Evolutionary conservation across 2,329 filamentous ascomycete species (phyloP), one percentile per base, ranked within the genome.

Genomic region (Alternaria brassicicola): DNA sequence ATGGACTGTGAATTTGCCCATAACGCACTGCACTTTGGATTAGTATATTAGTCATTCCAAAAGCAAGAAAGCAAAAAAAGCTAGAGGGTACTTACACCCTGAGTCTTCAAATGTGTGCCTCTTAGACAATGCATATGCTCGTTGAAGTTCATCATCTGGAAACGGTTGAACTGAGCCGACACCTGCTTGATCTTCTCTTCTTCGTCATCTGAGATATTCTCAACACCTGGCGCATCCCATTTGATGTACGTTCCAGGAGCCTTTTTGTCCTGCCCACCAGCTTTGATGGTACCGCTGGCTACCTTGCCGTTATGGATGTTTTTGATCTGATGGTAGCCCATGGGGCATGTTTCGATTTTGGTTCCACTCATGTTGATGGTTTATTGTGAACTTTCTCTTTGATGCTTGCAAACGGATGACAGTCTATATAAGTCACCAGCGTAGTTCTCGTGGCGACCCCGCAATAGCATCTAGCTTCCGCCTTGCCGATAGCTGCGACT

Each of bases 21-120:
- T 82, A 19, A 83, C 78, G 39, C 66, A 70, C 67, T 65, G 6
- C 3, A 13, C 12, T 36, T 5, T 0, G 4, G n/a, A 0, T 8
- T 2, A 30, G 47, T 6, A 54, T 33, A 19, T 6, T 3, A 3
- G 1, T 19, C 2, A 10, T 15, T 28, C 9, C n/a, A n/a, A n/a
- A n/a, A n/a, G n/a, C n/a, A n/a, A n/a, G n/a, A n/a, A n/a, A n/a
- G 10, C 15, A 33, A 17, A 5, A 13, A 21, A 13, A 3, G 10
- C 5, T 1, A 9, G 0, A 21, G 5, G 13, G 1, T 8, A 60
- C 65, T 54, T 57, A 83, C 75, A 26, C 79, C 79, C 63, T 83
- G 80, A 0, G 81, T 82, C 52, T 81, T 76, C 38, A 79, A 74
- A 64, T 83, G 82, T 1, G 79, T 83, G 17, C 79, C 77, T 38